A percentile compares a stretch with the other conserved stretches of the same genome.
Evolutionary conservation across 192 early-diverging fungal species (phyloP).

Genomic region (Backusella tarrabulga): DNA sequence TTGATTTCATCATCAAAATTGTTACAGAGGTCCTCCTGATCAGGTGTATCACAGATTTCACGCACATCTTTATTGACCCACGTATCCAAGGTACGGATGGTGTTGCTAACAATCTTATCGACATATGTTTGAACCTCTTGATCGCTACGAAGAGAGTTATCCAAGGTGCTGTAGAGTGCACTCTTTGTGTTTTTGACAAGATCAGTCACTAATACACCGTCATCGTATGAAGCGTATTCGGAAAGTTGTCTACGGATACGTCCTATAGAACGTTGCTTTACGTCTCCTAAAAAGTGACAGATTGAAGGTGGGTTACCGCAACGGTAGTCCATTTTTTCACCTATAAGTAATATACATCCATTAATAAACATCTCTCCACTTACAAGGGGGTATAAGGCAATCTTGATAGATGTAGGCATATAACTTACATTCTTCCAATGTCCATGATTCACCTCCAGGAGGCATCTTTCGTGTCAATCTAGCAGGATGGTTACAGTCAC

Average conservation of each 20-base stretch:
- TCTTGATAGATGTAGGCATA: background rate
- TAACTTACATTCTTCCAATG: slow-evolving; percentile 45
- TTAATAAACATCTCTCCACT: background rate
- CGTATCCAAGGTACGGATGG: slow-evolving; percentile 11
- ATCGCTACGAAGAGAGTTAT: slow-evolving; percentile 24
- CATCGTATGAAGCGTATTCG: slow-evolving; percentile 20
- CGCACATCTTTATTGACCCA: slow-evolving; percentile 28
- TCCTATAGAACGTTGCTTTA: slow-evolving; percentile 28
- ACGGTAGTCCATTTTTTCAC: slow-evolving; percentile 52
- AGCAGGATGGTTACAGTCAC: slow-evolving; percentile 53
- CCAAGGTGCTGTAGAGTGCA: slow-evolving; percentile 18
- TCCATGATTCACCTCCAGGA: slow-evolving; percentile 46
- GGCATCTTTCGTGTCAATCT: slow-evolving; percentile 44
- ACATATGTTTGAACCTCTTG: slow-evolving; percentile 10
- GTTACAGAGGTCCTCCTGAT: slow-evolving; percentile 24
- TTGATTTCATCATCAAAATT: slow-evolving; percentile 38
- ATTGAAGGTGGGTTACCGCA: slow-evolving; percentile 62
- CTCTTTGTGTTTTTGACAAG: slow-evolving; percentile 20
- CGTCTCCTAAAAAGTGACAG: slow-evolving; percentile 47
- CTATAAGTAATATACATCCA: slow-evolving; percentile 12
- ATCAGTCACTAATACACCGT: slow-evolving; percentile 26
- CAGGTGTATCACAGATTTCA: slow-evolving; percentile 18
- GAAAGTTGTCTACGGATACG: slow-evolving; percentile 25
- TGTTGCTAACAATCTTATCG: slow-evolving; percentile 18
- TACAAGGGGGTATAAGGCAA: background rate